Evolutionary conservation across 139 green algal genomes (phyloP).

Genomic region (Zygnema circumcarinatum): DNA sequence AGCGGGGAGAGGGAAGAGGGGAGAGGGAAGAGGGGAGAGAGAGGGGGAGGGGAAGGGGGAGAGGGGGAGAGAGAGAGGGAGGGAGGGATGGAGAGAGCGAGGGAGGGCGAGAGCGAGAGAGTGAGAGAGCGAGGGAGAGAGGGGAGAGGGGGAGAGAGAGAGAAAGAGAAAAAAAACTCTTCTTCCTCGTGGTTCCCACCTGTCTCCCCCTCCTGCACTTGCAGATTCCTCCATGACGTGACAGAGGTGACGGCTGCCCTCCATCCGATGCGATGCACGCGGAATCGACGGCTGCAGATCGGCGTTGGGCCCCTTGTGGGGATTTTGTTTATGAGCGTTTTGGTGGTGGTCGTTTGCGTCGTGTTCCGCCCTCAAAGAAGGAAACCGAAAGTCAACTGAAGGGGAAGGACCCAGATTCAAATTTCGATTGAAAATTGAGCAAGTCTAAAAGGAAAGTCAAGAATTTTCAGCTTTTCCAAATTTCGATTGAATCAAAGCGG

Average conservation of each 20-base stretch:
- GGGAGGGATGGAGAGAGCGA: neutral
- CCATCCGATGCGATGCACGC: conserved; percentile 9
- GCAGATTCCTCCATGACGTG: neutral
- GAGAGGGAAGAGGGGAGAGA: too few relatives aligned
- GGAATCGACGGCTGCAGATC: conserved; percentile 15
- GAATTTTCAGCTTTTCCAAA: too few relatives aligned
- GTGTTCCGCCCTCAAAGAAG: neutral
- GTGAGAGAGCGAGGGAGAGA: neutral
- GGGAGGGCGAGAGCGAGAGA: neutral
- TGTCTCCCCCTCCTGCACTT: neutral
- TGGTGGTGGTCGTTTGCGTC: conserved; percentile 14
- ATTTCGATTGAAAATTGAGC: too few relatives aligned
- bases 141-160: neutral
- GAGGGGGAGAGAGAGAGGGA: neutral
- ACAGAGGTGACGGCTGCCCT: neutral
- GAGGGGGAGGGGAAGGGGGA: too few relatives aligned
- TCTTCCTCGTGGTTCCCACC: neutral
- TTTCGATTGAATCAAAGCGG: too few relatives aligned
- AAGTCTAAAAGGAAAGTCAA: too few relatives aligned
- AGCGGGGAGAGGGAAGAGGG: too few relatives aligned
- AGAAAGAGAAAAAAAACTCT: neutral
- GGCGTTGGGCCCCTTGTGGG: neutral
- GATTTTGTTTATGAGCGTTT: too few relatives aligned
- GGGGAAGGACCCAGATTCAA: too few relatives aligned
- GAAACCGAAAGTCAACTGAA: conserved; percentile 31